These are phyloP conservation scores for Niveomyces coronatus DNA, from an alignment of 2,329 filamentous ascomycete genomes.

Conservation along the genomic window DNA sequence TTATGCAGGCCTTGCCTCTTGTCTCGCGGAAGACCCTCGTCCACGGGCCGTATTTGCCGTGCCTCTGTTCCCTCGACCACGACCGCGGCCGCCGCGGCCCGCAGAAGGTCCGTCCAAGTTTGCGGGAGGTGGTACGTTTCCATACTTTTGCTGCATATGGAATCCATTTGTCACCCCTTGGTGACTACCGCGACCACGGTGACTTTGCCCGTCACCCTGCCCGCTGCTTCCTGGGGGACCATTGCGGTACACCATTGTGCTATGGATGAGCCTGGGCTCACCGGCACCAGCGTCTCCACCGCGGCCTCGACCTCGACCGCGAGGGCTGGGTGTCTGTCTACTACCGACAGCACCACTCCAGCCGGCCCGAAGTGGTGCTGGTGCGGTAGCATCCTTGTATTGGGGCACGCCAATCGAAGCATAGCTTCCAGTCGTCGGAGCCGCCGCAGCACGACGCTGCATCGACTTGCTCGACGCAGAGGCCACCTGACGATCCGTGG, in stretches of 20 bases:
- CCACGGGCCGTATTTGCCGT: conserved; percentile 25
- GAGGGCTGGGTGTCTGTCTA: conserved; percentile 25
- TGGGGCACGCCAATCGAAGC: conserved; percentile 51
- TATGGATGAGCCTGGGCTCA: conserved; percentile 36
- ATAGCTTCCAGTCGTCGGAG: conserved; percentile 41
- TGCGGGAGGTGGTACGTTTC: conserved; percentile 50
- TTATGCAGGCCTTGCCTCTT: conserved; percentile 7
- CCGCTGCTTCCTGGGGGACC: conserved; percentile 17
- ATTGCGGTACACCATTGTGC: conserved; percentile 42
- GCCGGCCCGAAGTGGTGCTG: conserved; percentile 42
- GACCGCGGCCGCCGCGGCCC: conserved; percentile 30
- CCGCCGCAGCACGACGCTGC: conserved; percentile 39
- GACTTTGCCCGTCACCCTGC: conserved; percentile 16
- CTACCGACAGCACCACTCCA: conserved; percentile 49
- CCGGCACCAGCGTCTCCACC: conserved; percentile 20
- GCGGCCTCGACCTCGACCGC: conserved; percentile 25
- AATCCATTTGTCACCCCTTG: conserved; percentile 15
- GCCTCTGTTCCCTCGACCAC: conserved; percentile 30
- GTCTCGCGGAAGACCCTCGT: conserved; percentile 19
- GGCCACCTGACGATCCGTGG: conserved; percentile 72
- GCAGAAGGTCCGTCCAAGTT: conserved; percentile 39
- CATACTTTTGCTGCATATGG: conserved; percentile 29
- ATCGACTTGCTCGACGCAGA: conserved; percentile 44
- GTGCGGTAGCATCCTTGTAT: conserved; percentile 45
- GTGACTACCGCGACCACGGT: conserved; percentile 10